Conservation (phyloP, 2,329 filamentous ascomycete species). For the Colletotrichum limetticola region DNA sequence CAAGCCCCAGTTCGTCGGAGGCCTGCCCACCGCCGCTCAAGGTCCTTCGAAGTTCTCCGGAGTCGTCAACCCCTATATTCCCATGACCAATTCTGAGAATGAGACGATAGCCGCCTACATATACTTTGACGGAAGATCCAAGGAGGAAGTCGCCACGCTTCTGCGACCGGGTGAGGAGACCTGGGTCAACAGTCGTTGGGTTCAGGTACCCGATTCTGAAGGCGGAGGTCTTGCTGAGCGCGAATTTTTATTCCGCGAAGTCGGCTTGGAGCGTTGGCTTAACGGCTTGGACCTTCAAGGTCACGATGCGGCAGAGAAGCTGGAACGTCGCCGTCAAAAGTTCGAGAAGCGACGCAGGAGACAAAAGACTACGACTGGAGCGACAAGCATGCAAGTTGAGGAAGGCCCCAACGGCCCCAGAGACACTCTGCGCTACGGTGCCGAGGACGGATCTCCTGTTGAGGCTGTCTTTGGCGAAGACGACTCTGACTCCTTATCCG, state of each 20-base stretch:
- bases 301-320: slow-evolving; percentile 87
- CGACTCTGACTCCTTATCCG: slow-evolving; percentile 77
- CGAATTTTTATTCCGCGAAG: slow-evolving; percentile 96
- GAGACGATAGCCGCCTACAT: slow-evolving; percentile 99
- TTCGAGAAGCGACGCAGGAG: slow-evolving; percentile 75
- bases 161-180: slow-evolving; percentile 94
- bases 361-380: slow-evolving; percentile 61
- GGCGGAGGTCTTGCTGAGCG: slow-evolving; percentile 94
- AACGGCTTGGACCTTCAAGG: slow-evolving; percentile 96
- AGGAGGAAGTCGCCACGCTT: slow-evolving; percentile 96
- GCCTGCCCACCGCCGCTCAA: slow-evolving; percentile 65
- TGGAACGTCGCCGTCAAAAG: slow-evolving; percentile 89
- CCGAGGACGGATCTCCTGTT: slow-evolving; percentile 78
- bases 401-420: slow-evolving; percentile 56
- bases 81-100: slow-evolving; percentile 91
- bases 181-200: slow-evolving; percentile 99
- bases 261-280: slow-evolving; percentile 94
- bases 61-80: slow-evolving; percentile 85
- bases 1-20: slow-evolving; percentile 83
- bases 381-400: slow-evolving; percentile 49
- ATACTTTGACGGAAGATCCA: slow-evolving; percentile 94
- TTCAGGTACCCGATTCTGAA: slow-evolving; percentile 90
- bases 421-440: slow-evolving; percentile 82
- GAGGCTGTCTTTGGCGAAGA: slow-evolving; percentile 76
- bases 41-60: slow-evolving; percentile 61